phyloP scores from a whole-genome alignment of 768 basidiomycete genomes.

The Candolleomyces efflorescens region DNA sequence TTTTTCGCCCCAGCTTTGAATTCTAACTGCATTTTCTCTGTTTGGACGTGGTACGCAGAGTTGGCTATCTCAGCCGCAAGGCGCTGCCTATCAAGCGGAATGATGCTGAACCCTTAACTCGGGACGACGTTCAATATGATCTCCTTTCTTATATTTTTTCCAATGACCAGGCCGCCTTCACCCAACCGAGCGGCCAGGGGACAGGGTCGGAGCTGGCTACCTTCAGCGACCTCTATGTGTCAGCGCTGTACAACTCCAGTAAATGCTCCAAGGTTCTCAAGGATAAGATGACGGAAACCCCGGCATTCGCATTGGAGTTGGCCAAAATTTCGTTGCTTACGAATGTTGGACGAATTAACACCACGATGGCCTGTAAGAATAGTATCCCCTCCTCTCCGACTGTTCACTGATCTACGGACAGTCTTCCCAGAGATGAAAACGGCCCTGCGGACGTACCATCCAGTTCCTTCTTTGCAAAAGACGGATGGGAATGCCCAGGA shows the following conservation, averaged over 20 bases:
- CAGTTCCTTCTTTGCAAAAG: slow-evolving; percentile 86
- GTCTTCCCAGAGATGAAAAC: slow-evolving; percentile 96
- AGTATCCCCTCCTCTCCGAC: slow-evolving; percentile 12
- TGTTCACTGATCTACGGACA: slow-evolving; percentile 29
- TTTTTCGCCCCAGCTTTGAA: slow-evolving; percentile 5
- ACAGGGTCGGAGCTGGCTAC: slow-evolving; percentile 55
- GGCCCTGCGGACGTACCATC: slow-evolving; percentile 83
- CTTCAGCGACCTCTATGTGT: slow-evolving; percentile 82
- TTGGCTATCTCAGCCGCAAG: slow-evolving; percentile 62
- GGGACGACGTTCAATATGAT: slow-evolving; percentile 85
- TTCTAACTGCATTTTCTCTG: slow-evolving; percentile 9
- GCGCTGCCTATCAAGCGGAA: slow-evolving; percentile 77
- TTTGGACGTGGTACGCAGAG: slow-evolving; percentile 29
- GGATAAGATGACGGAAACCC: slow-evolving; percentile 82
- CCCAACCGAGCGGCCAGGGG: slow-evolving; percentile 29
- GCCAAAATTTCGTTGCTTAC: slow-evolving; percentile 82
- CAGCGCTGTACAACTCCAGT: slow-evolving; percentile 72
- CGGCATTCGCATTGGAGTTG: slow-evolving; percentile 73
- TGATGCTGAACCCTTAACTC: slow-evolving; percentile 79
- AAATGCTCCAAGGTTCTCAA: slow-evolving; percentile 87
- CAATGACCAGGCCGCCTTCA: slow-evolving; percentile 65
- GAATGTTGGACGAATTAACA: slow-evolving; percentile 90
- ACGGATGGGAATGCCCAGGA: slow-evolving; percentile 87
- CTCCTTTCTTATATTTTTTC: slow-evolving; percentile 77
- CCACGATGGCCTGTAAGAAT: slow-evolving; percentile 79